Evolutionary conservation across 257 asterid genomes (phyloP).

Genomic region (Oldenlandia corymbosa): DNA sequence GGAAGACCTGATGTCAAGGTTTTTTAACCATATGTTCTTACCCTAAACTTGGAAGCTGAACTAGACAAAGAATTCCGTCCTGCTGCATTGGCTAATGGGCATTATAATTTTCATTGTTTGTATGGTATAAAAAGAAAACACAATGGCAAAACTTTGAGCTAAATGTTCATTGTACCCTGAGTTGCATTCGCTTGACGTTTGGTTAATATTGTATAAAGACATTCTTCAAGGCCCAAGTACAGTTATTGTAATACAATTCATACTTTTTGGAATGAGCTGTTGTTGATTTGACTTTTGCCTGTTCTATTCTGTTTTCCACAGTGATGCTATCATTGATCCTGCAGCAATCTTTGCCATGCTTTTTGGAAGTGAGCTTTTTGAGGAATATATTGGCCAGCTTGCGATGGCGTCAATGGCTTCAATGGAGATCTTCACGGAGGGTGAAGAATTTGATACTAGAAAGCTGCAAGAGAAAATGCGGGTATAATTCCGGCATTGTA

Average conservation of each 20-base stretch:
- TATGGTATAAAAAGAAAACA: no score
- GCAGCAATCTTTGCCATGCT: slow-evolving; percentile 99
- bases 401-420: slow-evolving; percentile 99
- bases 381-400: slow-evolving; percentile 98
- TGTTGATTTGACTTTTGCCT: slow-evolving; percentile 2
- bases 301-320: slow-evolving; percentile 30
- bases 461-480: slow-evolving; percentile 92
- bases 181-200: neutral
- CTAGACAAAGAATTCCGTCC: neutral
- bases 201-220: neutral
- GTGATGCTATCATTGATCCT: slow-evolving; percentile 96
- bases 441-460: slow-evolving; percentile 79
- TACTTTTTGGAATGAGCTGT: neutral
- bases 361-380: slow-evolving; percentile 98
- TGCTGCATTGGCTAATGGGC: neutral
- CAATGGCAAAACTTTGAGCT: neutral
- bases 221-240: neutral
- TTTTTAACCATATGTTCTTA: no score
- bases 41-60: neutral
- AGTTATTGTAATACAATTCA: no score
- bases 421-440: slow-evolving; percentile 70
- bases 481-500: slow-evolving; percentile 37
- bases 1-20: no score
- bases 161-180: neutral
- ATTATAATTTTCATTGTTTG: no score